These are phyloP conservation scores for Botryotinia calthae DNA, from an alignment of 2,329 filamentous ascomycete species.

Conservation along the genomic window DNA sequence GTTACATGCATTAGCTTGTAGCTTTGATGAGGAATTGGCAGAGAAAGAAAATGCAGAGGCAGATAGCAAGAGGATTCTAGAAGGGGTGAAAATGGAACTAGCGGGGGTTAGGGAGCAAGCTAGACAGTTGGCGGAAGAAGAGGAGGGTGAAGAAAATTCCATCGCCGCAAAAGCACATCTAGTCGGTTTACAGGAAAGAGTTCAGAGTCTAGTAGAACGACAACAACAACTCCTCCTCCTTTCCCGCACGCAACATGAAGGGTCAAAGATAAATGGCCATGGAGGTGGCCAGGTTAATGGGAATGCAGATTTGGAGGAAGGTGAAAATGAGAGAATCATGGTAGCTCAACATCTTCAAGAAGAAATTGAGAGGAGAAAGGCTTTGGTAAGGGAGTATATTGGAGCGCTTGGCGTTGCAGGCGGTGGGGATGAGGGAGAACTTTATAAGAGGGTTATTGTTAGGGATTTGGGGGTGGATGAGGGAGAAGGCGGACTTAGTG, in stretches of 20 bases:
- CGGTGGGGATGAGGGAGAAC: constrained; percentile 69
- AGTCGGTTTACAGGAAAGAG: constrained; percentile 28
- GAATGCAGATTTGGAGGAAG: constrained; percentile 43
- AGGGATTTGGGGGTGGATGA: constrained; percentile 48
- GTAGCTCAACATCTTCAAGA: constrained; percentile 56
- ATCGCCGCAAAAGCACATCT: constrained; percentile 30
- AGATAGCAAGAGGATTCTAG: constrained; percentile 64
- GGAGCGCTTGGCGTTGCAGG: constrained; percentile 66
- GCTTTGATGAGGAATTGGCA: constrained; percentile 71
- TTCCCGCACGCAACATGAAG: constrained; percentile 44
- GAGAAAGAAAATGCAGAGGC: constrained; percentile 70
- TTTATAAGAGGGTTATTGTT: constrained; percentile 53
- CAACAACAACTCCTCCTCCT: constrained; percentile 45
- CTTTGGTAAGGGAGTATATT: constrained; percentile 65
- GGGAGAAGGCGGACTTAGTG: constrained; percentile 35
- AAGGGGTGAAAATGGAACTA: constrained; percentile 67
- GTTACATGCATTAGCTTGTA: constrained; percentile 65
- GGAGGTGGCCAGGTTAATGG: constrained; percentile 3
- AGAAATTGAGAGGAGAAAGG: constrained; percentile 51
- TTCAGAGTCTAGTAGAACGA: constrained; percentile 44
- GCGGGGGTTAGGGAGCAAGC: constrained; percentile 58
- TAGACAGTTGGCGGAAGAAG: constrained; percentile 46
- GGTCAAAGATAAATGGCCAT: constrained; percentile 51
- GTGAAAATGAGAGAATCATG: constrained; percentile 52
- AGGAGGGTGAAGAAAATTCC: constrained; percentile 27